These are phyloP conservation scores for Metarhizium humberi DNA, from an alignment of 2,329 filamentous ascomycete genomes.

Conservation along the genomic window DNA sequence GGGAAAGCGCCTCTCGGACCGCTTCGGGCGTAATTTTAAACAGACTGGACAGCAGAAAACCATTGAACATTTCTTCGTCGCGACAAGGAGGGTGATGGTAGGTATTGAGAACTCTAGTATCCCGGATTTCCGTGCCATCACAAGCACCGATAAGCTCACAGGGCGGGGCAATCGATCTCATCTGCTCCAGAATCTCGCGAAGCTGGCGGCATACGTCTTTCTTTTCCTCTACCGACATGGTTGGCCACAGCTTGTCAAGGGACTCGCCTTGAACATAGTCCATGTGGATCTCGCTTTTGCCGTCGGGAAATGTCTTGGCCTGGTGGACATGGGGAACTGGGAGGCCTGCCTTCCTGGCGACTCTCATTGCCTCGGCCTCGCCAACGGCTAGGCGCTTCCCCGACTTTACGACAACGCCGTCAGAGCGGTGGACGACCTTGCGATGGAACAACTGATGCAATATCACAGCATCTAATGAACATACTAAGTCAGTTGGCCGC, in stretches of 20 bases:
- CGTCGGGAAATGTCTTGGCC: constrained; percentile 9
- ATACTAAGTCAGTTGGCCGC: too few species aligned
- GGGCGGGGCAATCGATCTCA: constrained; percentile 15
- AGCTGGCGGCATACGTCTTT: constrained; percentile 15
- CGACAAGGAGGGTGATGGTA: constrained; percentile 13
- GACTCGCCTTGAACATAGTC: constrained; percentile 15
- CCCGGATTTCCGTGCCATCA: constrained; percentile 16
- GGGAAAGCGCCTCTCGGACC: constrained; percentile 13
- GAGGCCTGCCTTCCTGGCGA: constrained; percentile 11
- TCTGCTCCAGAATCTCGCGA: constrained; percentile 13
- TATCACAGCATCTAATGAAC: constrained; percentile 10
- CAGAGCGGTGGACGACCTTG: constrained; percentile 13
- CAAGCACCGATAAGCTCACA: constrained; percentile 15
- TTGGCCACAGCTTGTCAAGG: constrained; percentile 17
- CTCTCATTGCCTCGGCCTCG: constrained; percentile 17
- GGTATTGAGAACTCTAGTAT: constrained; percentile 13
- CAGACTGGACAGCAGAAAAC: constrained; percentile 12
- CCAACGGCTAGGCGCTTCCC: constrained; percentile 13
- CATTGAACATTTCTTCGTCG: constrained; percentile 16
- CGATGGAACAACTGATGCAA: constrained; percentile 13
- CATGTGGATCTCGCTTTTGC: constrained; percentile 15
- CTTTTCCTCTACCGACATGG: constrained; percentile 13
- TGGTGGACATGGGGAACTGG: constrained; percentile 14
- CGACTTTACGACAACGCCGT: constrained; percentile 16
- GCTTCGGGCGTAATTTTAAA: constrained; percentile 8